Evolutionary conservation across 2,329 filamentous ascomycete species (phyloP).

Genomic region (Massarina eburnea): DNA sequence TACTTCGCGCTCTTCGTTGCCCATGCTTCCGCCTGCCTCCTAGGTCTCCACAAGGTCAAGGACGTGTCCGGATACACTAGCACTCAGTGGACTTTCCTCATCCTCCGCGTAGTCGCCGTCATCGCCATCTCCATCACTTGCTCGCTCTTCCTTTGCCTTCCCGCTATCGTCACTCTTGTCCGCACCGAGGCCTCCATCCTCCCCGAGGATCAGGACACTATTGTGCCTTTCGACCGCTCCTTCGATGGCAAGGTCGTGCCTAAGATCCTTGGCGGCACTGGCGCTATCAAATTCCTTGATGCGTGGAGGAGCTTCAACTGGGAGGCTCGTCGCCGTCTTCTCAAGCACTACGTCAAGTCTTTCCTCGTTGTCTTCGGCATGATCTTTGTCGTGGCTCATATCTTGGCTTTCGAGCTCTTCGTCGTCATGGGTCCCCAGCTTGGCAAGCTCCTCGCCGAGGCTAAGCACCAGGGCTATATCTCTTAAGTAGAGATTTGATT

Average conservation of each 20-base stretch:
- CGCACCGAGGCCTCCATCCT: constrained; percentile 88
- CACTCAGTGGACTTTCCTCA: constrained; percentile 30
- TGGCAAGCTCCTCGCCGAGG: constrained; percentile 21
- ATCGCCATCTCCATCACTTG: constrained; percentile 49
- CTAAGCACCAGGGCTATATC: constrained; percentile 15
- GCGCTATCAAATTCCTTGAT: constrained; percentile 70
- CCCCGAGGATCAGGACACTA: constrained; percentile 75
- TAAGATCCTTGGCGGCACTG: constrained; percentile 71
- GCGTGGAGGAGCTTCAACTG: constrained; percentile 79
- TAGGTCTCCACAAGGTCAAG: constrained; percentile 39
- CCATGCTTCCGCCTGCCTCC: constrained; percentile 45
- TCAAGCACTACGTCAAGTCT: constrained; percentile 76
- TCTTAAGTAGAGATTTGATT: background rate
- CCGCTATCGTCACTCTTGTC: constrained; percentile 73
- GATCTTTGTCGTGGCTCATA: constrained; percentile 49
- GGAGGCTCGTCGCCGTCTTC: constrained; percentile 69
- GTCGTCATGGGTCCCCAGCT: constrained; percentile 48
- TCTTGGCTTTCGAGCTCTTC: constrained; percentile 57
- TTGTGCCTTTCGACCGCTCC: constrained; percentile 87
- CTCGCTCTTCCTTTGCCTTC: constrained; percentile 72
- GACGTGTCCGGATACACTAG: constrained; percentile 39
- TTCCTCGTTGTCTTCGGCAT: constrained; percentile 56
- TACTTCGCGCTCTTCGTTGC: constrained; percentile 55
- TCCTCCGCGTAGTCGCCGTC: constrained; percentile 47
- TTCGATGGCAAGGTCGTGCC: constrained; percentile 77